Evolutionary conservation across 108 stramenopile species (phyloP).

Genomic region (Poteriospumella lacustris): DNA sequence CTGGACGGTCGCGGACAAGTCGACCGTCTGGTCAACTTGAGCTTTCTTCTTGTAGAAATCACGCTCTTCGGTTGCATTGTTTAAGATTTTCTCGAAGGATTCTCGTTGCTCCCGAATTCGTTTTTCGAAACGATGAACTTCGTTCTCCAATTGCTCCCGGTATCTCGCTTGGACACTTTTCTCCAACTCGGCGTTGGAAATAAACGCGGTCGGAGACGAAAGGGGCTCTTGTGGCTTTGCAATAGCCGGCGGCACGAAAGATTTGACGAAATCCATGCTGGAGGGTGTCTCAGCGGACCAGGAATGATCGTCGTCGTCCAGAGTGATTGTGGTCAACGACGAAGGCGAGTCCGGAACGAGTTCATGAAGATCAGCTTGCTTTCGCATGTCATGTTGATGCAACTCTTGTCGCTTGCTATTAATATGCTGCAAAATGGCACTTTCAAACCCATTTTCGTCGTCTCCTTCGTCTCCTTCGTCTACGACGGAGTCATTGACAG

Average conservation of each 20-base stretch:
- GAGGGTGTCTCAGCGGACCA: neutral
- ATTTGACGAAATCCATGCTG: neutral
- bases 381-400: neutral
- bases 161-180: neutral
- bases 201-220: neutral
- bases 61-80: no score
- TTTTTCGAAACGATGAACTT: no score
- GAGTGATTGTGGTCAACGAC: neutral
- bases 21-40: no score
- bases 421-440: neutral
- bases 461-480: neutral
- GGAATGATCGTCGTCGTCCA: neutral
- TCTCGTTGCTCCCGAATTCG: no score
- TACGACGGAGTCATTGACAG: neutral
- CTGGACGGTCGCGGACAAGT: no score
- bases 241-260: neutral
- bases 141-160: conserved; percentile 1
- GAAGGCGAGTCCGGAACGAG: neutral
- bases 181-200: neutral
- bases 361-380: neutral
- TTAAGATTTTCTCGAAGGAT: no score
- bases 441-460: neutral
- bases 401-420: neutral
- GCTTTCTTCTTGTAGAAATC: no score
- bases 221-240: neutral